Conservation (phyloP, 441 rosid species). For the Jatropha podagrica region DNA sequence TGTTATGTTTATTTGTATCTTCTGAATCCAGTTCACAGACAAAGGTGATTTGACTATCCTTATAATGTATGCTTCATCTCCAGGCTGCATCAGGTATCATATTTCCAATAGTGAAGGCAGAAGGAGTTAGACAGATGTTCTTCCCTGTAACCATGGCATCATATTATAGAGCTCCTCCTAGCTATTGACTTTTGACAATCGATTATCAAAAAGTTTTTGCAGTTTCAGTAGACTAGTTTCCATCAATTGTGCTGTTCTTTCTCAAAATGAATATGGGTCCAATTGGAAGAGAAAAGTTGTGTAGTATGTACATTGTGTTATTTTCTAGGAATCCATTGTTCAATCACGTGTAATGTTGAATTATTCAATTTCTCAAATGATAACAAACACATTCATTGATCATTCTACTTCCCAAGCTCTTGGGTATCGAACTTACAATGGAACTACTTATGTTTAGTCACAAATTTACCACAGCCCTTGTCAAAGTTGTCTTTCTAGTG, state of each 20-base stretch:
- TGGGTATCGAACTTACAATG: too few relatives aligned
- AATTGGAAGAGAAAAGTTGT: background rate
- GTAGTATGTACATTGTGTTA: background rate
- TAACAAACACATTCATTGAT: background rate
- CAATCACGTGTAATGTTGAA: background rate
- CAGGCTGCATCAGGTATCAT: constrained; percentile 33
- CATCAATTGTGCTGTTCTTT: background rate
- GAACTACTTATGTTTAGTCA: too few relatives aligned
- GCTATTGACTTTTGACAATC: background rate
- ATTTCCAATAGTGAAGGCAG: constrained; percentile 34
- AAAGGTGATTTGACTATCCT: background rate
- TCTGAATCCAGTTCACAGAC: background rate
- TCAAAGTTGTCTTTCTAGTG: too few relatives aligned
- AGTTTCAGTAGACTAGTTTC: background rate
- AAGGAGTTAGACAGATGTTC: constrained; percentile 34
- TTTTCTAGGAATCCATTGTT: background rate
- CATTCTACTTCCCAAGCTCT: too few relatives aligned
- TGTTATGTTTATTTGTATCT: background rate
- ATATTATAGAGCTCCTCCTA: constrained; percentile 15
- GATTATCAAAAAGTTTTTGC: background rate
- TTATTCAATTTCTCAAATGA: background rate
- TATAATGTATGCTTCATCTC: background rate
- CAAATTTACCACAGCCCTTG: too few relatives aligned
- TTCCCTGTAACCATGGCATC: constrained; percentile 31
- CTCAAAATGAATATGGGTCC: background rate